Conservation (phyloP, 208 protist species). For the Spongospora subterranea region DNA sequence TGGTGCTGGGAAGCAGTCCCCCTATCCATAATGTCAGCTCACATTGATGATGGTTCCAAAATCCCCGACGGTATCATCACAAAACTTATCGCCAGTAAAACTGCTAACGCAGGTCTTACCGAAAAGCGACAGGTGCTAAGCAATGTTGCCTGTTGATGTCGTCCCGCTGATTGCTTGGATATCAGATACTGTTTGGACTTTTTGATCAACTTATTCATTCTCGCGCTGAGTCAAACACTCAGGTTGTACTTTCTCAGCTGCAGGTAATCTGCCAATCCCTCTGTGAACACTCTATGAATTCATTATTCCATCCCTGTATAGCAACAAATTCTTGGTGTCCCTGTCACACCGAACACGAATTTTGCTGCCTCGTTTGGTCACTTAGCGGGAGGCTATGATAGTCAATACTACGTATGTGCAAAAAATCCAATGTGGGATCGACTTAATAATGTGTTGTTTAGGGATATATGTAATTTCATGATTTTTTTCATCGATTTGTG, state of each 20-base stretch:
- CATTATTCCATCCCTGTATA: background rate
- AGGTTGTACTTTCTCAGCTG: background rate
- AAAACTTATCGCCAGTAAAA: constrained; percentile 11
- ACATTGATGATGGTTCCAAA: constrained; percentile 51
- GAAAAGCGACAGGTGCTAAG: constrained; percentile 28
- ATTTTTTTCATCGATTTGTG: background rate
- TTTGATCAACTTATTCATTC: constrained; percentile 57
- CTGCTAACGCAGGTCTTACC: constrained; percentile 34
- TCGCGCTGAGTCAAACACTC: constrained; percentile 7
- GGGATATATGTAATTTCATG: background rate
- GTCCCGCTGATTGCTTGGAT: background rate
- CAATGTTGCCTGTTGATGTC: background rate
- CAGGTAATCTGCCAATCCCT: no score
- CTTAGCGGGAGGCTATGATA: constrained; percentile 58
- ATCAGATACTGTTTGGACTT: constrained; percentile 40
- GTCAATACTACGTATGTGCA: constrained; percentile 44
- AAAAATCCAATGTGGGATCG: background rate
- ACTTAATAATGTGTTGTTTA: background rate
- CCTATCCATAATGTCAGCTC: background rate
- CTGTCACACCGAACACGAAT: constrained; percentile 43
- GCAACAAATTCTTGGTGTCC: constrained; percentile 51
- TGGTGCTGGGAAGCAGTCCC: constrained; percentile 55
- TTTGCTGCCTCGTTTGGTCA: constrained; percentile 57
- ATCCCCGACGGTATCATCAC: constrained; percentile 45
- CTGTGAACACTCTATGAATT: no score